Conservation (phyloP, 345 rosid species). For the Turritis glabra region DNA sequence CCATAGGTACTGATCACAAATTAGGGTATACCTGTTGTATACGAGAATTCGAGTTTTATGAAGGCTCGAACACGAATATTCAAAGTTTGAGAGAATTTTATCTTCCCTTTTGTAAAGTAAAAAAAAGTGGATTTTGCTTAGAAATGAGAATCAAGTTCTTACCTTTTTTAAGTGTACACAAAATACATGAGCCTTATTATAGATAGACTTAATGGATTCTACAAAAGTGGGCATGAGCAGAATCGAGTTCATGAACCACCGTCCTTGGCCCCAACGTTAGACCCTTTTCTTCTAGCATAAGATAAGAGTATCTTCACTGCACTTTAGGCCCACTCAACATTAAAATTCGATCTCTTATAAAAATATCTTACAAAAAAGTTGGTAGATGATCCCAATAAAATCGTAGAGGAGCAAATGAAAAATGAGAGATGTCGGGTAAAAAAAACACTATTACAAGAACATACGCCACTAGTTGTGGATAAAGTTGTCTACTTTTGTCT, state of each 20-base stretch:
- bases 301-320: constrained; percentile 1
- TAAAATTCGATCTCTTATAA: neutral
- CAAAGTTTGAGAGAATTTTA: neutral
- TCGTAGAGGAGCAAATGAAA: constrained; percentile 10
- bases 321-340: constrained; percentile 20
- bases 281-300: neutral
- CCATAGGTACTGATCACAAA: neutral
- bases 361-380: constrained; percentile 15
- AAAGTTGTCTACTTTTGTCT: constrained; percentile 31
- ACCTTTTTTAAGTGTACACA: neutral
- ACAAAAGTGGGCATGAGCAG: constrained; percentile 31
- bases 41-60: neutral
- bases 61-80: constrained; percentile 12
- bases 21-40: neutral
- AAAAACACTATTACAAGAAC: neutral
- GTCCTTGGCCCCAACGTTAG: constrained; percentile 12
- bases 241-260: constrained; percentile 33
- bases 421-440: constrained; percentile 14
- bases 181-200: neutral
- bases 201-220: constrained; percentile 11
- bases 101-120: constrained; percentile 18
- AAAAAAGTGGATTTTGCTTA: constrained; percentile 8
- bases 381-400: constrained; percentile 8
- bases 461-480: constrained; percentile 39
- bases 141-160: constrained; percentile 14